Base-by-base conservation (phyloP, 345 rosid species). In the Sonneratia caseolaris region DNA sequence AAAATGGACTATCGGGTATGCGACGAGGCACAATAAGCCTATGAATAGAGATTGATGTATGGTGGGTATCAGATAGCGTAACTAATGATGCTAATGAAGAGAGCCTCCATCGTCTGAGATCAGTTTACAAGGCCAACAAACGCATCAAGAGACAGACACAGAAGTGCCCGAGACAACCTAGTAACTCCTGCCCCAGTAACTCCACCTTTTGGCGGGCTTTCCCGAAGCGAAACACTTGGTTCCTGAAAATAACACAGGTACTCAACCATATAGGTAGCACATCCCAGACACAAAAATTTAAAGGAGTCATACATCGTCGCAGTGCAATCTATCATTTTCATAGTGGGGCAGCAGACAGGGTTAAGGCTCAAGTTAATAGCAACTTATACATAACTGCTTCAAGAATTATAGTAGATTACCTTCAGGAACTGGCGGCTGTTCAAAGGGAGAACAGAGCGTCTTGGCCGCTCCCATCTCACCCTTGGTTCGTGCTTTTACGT, bases 121-220 rank as follows among this genome's bases (percentile, higher is more conserved):
- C 45, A 42, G 45, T 42, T 42, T 42, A 42, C 45, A 5, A 4
- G 45, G 22, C 57, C 16, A 53, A 53, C 0, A 19, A 13, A 21
- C 45, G 36, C 10, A 35, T 37, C 22, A 4, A 59, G 43, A 38
- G 16, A 61, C 18, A 27, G 40, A 61, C 37, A 27, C 32, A 27
- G 32, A 71, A 49, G 12, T 69, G 14, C 7, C 19, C 3, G 3
- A 40, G 37, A 36, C 3, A 40, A 24, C 59, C 75, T 82, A 92
- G 79, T 95, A 95, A 85, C 97, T 95, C 86, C 97, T 90, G 73
- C 97, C 99, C 97, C 97, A 95, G 73, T 87, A 95, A 45, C 92
- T 90, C 99, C 99, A 95, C 72, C 81, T 92, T 79, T 77, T 92
- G 0, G 99, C 97, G 9, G 96, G 96, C 83, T 92, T 95, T 59